Evolutionary conservation across 306 rosid species (phyloP), one percentile per base, ranked within the genome.

Genomic region (Trifolium repens): DNA sequence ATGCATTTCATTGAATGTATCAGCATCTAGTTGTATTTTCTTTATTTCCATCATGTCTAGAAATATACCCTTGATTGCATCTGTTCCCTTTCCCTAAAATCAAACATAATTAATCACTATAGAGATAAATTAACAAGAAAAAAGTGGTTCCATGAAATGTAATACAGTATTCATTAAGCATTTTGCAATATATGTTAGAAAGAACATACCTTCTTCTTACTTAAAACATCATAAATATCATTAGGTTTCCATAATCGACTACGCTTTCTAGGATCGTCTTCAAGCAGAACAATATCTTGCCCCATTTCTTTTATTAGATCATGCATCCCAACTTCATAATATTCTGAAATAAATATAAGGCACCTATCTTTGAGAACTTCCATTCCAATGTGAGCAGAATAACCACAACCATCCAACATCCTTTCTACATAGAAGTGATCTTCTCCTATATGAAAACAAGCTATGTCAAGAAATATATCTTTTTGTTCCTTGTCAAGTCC

Each of bases 21-120:
- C 1, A 1, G 46, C 11, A 47, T 72, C 19, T 3, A 80, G n/a
- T 0, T 55, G 0, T 27, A 67, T 67, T 15, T 30, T 5, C 39
- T n/a, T 22, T 10, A 22, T 49, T 35, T 30, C 0, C 43, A 37
- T 8, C 1, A 11, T 2, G 42, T 77, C 32, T 0, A 78, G 57
- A 3, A 30, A 63, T 72, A 86, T 77, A 27, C 69, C 54, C 7
- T 66, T 42, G 3, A 83, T 13, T 24, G 71, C 62, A 19, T 61
- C 81, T 0, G 85, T 58, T 17, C 87, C 87, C 83, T 83, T 50
- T 24, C 87, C 87, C 84, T 83, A 10, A 9, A 59, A 73, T 26
- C 63, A 5, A 46, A 69, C 8, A 3, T 5, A 0, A 19, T 9
- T 9, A 1, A 46, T 55, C 10, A 5, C 6, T 22, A 22, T 61